phyloP scores from a whole-genome alignment of 805 yeast species.

The Ogataea henricii region DNA sequence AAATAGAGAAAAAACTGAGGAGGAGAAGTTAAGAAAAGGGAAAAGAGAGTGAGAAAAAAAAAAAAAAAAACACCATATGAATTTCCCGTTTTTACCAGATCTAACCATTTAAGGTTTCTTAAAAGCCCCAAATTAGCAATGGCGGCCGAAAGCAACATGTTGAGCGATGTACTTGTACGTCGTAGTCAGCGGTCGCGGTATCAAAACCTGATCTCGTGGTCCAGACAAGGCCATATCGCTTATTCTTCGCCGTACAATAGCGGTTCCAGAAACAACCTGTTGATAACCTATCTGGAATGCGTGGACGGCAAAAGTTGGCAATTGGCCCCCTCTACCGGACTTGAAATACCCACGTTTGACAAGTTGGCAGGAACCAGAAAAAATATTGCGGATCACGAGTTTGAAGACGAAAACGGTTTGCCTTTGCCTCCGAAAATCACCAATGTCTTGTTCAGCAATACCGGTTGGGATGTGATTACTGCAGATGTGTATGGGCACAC shows the following conservation, averaged over 20 bases:
- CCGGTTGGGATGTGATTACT: conserved; percentile 80
- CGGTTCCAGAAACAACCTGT: conserved; percentile 41
- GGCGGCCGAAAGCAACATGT: conserved; percentile 9
- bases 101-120: too few relatives aligned
- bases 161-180: conserved; percentile 29
- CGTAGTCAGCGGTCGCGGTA: conserved; percentile 22
- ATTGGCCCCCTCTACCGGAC: conserved; percentile 56
- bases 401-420: conserved; percentile 29
- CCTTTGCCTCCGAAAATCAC: conserved; percentile 25
- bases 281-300: conserved; percentile 70
- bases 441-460: conserved; percentile 69
- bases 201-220: conserved; percentile 59
- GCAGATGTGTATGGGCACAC: conserved; percentile 72
- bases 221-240: conserved; percentile 82
- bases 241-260: conserved; percentile 45
- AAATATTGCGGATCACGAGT: conserved; percentile 18
- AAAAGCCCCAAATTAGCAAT: not conserved
- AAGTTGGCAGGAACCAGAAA: conserved; percentile 19
- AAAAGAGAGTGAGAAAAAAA: not conserved
- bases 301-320: conserved; percentile 80
- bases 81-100: too few relatives aligned
- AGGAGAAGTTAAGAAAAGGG: too few relatives aligned
- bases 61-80: not conserved
- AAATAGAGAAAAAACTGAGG: not conserved
- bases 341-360: conserved; percentile 25